These are phyloP conservation scores for Aspergillus heteromorphus DNA, from an alignment of 495 filamentous ascomycete genomes.

Conservation along the genomic window DNA sequence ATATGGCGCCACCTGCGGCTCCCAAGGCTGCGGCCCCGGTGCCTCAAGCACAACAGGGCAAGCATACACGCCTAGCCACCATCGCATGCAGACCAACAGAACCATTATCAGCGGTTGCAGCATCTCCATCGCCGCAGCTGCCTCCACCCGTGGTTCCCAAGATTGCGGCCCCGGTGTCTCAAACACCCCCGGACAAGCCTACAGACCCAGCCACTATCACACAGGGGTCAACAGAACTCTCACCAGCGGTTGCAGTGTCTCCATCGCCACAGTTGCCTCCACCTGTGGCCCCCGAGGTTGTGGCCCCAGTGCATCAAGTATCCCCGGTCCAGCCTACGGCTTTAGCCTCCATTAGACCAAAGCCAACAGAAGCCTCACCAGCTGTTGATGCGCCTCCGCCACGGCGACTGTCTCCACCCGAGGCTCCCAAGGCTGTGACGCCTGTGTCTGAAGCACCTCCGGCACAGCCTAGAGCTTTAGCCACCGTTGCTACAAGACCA, in stretches of 20 bases:
- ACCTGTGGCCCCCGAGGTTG: slow-evolving; percentile 1
- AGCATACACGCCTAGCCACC: slow-evolving; percentile 4
- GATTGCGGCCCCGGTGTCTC: slow-evolving; percentile 2
- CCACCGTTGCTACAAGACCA: slow-evolving; percentile 14
- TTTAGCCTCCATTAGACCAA: slow-evolving; percentile 14
- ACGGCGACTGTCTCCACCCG: not conserved
- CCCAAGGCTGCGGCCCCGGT: slow-evolving; percentile 4
- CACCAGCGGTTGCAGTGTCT: not conserved
- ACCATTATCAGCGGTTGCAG: not conserved
- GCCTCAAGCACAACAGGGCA: slow-evolving; percentile 1
- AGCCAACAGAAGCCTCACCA: slow-evolving; percentile 7
- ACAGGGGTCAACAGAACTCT: slow-evolving; percentile 11
- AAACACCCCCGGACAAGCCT: not conserved
- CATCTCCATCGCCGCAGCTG: not conserved
- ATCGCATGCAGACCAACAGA: slow-evolving; percentile 17
- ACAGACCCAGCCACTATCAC: slow-evolving; percentile 11
- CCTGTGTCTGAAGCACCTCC: slow-evolving; percentile 1
- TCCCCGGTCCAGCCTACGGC: not conserved
- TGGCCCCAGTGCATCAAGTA: slow-evolving; percentile 2
- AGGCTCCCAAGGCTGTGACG: slow-evolving; percentile 2
- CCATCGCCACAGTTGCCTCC: not conserved
- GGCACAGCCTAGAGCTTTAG: slow-evolving; percentile 1
- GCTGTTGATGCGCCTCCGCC: not conserved
- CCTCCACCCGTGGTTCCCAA: slow-evolving; percentile 6
- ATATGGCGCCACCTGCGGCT: slow-evolving; percentile 7